phyloP scores from a whole-genome alignment of 148 eudicot species.

The Fagopyrum tataricum region DNA sequence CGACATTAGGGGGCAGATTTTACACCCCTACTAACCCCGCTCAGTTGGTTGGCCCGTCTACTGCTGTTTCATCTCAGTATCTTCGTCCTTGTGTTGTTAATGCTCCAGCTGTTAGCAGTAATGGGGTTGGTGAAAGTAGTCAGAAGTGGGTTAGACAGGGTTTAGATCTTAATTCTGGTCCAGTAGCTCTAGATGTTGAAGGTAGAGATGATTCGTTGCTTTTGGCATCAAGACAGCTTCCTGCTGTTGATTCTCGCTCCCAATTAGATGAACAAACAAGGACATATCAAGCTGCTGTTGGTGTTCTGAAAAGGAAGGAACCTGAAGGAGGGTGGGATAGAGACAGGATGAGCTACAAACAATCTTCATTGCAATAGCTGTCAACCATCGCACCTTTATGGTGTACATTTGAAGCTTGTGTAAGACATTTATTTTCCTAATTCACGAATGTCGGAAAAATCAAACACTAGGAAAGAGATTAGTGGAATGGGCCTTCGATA shows the following conservation, averaged over 20 bases:
- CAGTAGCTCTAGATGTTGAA: slow-evolving; percentile 48
- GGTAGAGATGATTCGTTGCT: slow-evolving; percentile 47
- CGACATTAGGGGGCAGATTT: slow-evolving; percentile 48
- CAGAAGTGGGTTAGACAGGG: slow-evolving; percentile 54
- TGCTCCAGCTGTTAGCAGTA: slow-evolving; percentile 38
- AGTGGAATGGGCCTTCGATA: no score
- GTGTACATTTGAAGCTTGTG: slow-evolving; percentile 26
- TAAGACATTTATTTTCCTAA: slow-evolving; percentile 13
- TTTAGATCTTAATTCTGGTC: slow-evolving; percentile 85
- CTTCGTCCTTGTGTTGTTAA: slow-evolving; percentile 51
- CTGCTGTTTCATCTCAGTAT: slow-evolving; percentile 48
- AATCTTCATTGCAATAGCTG: slow-evolving; percentile 54
- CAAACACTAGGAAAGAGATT: no score
- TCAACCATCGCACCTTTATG: slow-evolving; percentile 5
- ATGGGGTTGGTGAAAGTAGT: slow-evolving; percentile 34
- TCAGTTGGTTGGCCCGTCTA: slow-evolving; percentile 61
- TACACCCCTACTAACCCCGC: slow-evolving; percentile 42
- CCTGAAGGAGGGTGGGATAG: slow-evolving; percentile 73
- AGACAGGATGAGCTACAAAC: slow-evolving; percentile 56
- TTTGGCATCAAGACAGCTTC: slow-evolving; percentile 35
- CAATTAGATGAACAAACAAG: slow-evolving; percentile 52
- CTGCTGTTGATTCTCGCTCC: slow-evolving; percentile 39
- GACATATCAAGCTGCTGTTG: slow-evolving; percentile 45
- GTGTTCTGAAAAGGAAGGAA: slow-evolving; percentile 65
- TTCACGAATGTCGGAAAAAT: neutral